These are phyloP conservation scores for Ogataea sp. DNA, from an alignment of 805 yeast genomes.

Conservation along the genomic window DNA sequence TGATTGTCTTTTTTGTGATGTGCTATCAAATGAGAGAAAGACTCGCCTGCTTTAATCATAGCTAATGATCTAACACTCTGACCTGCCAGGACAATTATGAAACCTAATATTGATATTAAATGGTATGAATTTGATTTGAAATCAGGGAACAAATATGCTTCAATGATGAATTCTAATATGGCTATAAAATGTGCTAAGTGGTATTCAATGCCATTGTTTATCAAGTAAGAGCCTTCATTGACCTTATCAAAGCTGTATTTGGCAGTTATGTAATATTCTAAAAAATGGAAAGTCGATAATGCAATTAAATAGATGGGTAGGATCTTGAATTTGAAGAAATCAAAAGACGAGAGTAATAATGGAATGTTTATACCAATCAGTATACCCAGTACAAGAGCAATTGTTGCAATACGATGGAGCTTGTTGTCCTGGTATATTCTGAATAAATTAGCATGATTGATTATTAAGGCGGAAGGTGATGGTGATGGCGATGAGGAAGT, in stretches of 20 bases:
- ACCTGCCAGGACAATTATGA: constrained; percentile 42
- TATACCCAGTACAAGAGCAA: constrained; percentile 37
- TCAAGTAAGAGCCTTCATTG: constrained; percentile 59
- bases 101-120: constrained; percentile 31
- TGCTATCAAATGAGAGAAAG: constrained; percentile 78
- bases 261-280: constrained; percentile 80
- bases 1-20: constrained; percentile 46
- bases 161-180: constrained; percentile 39
- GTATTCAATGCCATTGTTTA: constrained; percentile 57
- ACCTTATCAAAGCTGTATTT: constrained; percentile 58
- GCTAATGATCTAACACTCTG: constrained; percentile 66
- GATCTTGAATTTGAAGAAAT: background rate
- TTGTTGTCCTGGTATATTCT: background rate
- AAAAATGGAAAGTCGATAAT: constrained; percentile 61
- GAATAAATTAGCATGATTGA: background rate
- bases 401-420: constrained; percentile 25
- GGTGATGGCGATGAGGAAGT: too few relatives aligned
- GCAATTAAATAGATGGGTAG: constrained; percentile 37
- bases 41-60: constrained; percentile 81
- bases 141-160: constrained; percentile 31
- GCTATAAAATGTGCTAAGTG: constrained; percentile 49
- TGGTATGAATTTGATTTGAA: constrained; percentile 19
- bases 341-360: constrained; percentile 6
- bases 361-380: constrained; percentile 26
- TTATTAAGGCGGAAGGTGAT: too few relatives aligned